Percentiles rank a stretch among this genome's conserved stretches.
Conservation (phyloP, 305 asterid species). For the Ajuga reptans region DNA sequence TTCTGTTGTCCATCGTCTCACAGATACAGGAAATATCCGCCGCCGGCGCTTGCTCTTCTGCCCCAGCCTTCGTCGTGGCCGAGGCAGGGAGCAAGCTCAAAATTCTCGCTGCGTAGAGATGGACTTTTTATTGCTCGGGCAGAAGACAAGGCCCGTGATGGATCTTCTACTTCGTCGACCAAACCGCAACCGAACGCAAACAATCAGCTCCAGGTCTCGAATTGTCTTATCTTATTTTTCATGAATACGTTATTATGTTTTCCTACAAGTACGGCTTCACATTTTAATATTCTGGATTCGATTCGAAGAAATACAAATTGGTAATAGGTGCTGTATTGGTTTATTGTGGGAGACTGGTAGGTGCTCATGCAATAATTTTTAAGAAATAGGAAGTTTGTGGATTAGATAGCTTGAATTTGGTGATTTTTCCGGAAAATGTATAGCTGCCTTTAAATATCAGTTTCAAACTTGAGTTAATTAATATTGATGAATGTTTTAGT, state of each 20-base stretch:
- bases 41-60: slow-evolving; percentile 20
- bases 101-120: slow-evolving; percentile 34
- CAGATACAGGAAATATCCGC: slow-evolving; percentile 24
- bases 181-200: slow-evolving; percentile 33
- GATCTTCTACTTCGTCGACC: slow-evolving; percentile 41
- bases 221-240: neutral
- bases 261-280: neutral
- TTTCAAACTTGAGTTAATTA: neutral
- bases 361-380: neutral
- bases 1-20: slow-evolving; percentile 20
- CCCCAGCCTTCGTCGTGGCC: slow-evolving; percentile 26
- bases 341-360: neutral
- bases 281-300: neutral
- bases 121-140: slow-evolving; percentile 66
- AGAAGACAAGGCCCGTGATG: slow-evolving; percentile 53
- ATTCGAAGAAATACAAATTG: neutral
- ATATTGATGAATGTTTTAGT: neutral
- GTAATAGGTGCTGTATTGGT: neutral
- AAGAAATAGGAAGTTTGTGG: neutral
- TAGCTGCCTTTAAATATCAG: neutral
- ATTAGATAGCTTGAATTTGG: neutral
- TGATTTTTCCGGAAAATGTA: neutral
- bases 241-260: neutral
- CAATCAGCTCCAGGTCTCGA: slow-evolving; percentile 41
- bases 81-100: slow-evolving; percentile 25